Evolutionary conservation across 768 basidiomycete genomes (phyloP).

Genomic region (Tulasnella sp.): DNA sequence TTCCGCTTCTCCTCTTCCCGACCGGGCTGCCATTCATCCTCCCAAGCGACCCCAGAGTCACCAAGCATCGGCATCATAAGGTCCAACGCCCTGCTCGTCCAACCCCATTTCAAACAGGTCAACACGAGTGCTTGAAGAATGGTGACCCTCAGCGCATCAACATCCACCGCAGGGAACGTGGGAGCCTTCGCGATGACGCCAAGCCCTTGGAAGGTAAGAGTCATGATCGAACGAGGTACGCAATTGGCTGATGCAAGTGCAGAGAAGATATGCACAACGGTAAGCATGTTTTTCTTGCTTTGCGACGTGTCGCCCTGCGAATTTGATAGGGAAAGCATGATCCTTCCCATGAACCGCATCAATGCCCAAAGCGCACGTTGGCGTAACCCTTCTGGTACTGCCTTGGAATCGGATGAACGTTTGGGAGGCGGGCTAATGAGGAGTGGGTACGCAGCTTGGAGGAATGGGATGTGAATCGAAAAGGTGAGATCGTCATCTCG

Average conservation of each 20-base stretch:
- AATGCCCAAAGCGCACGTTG: neutral
- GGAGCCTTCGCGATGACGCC: neutral
- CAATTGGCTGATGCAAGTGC: neutral
- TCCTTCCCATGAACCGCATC: neutral
- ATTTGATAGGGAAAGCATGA: neutral
- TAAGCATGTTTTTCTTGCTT: neutral
- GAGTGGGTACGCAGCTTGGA: neutral
- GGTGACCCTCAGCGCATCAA: neutral
- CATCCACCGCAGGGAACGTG: neutral
- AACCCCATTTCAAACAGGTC: neutral
- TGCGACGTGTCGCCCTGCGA: neutral
- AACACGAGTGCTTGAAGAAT: neutral
- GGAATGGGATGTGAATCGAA: slow-evolving; percentile 8
- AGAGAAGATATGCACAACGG: neutral
- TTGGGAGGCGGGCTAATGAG: neutral
- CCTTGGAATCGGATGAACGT: neutral
- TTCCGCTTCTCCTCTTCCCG: too few species aligned
- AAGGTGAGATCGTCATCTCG: neutral
- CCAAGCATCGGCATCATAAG: neutral
- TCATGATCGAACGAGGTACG: neutral
- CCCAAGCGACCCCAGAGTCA: neutral
- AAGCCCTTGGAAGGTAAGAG: neutral
- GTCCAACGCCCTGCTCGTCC: neutral
- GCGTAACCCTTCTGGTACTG: neutral
- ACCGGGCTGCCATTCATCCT: too few species aligned